Base-by-base conservation (phyloP, 1,284 basidiomycete genomes). In the Coniferiporia sulphurascens region DNA sequence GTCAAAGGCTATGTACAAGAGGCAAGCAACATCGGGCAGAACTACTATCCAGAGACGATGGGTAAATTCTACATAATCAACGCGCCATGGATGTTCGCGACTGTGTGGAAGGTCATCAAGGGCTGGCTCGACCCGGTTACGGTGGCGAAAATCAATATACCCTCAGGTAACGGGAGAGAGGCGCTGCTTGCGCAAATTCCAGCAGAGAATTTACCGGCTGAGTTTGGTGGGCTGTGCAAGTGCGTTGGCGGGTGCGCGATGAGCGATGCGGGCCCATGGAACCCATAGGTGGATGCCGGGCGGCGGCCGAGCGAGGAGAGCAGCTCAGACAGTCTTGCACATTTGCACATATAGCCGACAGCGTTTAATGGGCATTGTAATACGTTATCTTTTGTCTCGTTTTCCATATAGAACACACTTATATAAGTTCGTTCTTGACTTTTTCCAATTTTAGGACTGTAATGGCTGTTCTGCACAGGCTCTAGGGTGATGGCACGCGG, bases 41-140 rank as follows among this genome's bases (percentile, higher is more conserved):
- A 96, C 76, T 82, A 91, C 68, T 97, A 95, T 76, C 92, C 93
- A 15, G 92, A 95, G 74, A 89, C 85, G 64, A 96, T 98, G 95
- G 95, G 95, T 75, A 91, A 91, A 71, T 96, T 97, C 80, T 98
- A 86, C 79, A 95, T 98, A 80, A 89, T 95, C 80, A 94, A 95
- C 70, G 88, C 93, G 0, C 95, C 96, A 1, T 98, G 89, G 86
- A 84, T 88, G 59, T 98, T 98, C 79, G 84, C 85, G 55, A 85
- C 89, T 48, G 89, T 97, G 45, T 99, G 96, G 96, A 63, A 38
- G 27, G 76, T 95, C 66, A 85, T 98, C 78, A 97, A 95, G 78
- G 86, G 85, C 7, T 98, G 93, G 93, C 80, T 99, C 66, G 96
- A 98, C 76, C 88, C 90, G 67, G 95, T 95, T 41, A 98, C 95